phyloP scores from a whole-genome alignment of 352 stramenopile species.

The Phytophthora constricta region DNA sequence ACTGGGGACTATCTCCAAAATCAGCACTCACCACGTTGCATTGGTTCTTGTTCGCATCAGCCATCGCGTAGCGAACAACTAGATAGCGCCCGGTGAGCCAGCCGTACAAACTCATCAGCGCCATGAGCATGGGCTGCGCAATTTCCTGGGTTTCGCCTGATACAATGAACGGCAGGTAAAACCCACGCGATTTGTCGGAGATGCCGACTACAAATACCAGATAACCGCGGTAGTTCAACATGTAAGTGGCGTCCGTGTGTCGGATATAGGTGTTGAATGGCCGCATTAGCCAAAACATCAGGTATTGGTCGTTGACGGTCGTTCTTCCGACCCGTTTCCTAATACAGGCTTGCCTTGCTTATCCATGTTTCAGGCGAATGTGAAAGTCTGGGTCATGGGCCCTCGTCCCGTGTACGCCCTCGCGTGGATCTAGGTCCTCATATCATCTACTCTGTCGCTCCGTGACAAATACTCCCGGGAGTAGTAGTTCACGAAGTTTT shows the following conservation, averaged over 20 bases:
- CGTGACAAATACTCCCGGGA: too few species aligned
- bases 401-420: neutral
- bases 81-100: neutral
- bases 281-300: neutral
- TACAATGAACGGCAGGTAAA: neutral
- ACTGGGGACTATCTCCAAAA: neutral
- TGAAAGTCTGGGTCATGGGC: neutral
- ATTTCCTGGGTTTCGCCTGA: neutral
- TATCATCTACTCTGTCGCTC: too few species aligned
- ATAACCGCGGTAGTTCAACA: neutral
- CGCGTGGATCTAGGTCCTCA: neutral
- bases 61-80: constrained; percentile 13
- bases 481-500: too few species aligned
- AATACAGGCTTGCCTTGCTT: neutral
- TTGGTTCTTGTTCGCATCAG: constrained; percentile 15
- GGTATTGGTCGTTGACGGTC: neutral
- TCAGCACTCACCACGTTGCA: constrained; percentile 12
- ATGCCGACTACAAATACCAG: too few species aligned
- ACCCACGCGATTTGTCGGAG: neutral
- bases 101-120: neutral
- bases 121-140: too few species aligned
- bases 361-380: neutral
- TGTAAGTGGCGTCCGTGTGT: neutral
- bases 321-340: neutral
- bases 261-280: neutral